Evolutionary conservation across 1,139 yeast species (phyloP), one percentile per base, ranked within the genome.

Genomic region (Debaryomyces robertsiae): DNA sequence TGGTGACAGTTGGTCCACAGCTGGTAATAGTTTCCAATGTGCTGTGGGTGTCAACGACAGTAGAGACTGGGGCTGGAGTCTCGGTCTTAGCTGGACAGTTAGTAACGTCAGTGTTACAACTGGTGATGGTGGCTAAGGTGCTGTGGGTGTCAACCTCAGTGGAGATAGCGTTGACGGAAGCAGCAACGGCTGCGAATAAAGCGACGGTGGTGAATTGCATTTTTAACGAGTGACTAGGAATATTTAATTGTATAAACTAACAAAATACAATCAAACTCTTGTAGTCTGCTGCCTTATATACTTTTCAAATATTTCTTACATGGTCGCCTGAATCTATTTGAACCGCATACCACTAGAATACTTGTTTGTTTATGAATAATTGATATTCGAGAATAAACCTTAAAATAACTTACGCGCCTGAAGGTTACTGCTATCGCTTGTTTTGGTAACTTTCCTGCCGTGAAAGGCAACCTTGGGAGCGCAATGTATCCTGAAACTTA

Each of bases 121-220:
- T 63, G 49, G 76, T 69, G 63, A 72, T 62, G 58, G 75, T 69
- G 42, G 63, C 69, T 55, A 61, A 54, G 43, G 65, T 59, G 49
- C 63, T 53, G 33, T 57, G 34, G 43, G 48, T 38, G 44, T 61
- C 66, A 45, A 67, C 62, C 48, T 54, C 60, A 46, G 73, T 66
- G 54, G 56, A 52, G 46, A 65, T 55, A 53, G 73, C 70, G 43
- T 57, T 58, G 53, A 63, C 69, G 40, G 64, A 60, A 46, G 62
- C 60, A 47, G 61, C 73, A 48, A 67, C 69, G 48, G 67, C 63
- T 51, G 73, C 69, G 61, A 70, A 55, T 59, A 69, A 58, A 49
- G 75, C 72, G 69, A 70, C 65, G 50, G 66, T 65, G 61, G 75
- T 61, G 72, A 71, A 72, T 67, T 68, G 71, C 74, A 68, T 68